These are phyloP conservation scores for Suillus cothurnatus DNA, from an alignment of 768 basidiomycete genomes.

Conservation along the genomic window DNA sequence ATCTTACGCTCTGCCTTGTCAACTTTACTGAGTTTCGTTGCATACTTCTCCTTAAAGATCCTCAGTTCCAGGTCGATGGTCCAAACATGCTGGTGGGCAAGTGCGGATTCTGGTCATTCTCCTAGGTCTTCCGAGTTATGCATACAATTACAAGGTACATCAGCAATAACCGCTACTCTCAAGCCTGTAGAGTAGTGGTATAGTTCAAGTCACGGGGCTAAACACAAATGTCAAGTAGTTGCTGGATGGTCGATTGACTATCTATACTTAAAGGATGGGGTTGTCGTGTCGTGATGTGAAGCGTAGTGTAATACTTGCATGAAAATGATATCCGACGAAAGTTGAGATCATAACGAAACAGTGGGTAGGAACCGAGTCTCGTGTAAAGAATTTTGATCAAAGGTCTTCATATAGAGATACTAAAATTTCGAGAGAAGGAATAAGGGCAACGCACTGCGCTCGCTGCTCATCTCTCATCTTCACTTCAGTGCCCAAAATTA, in stretches of 20 bases:
- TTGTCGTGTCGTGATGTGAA: neutral
- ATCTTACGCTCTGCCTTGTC: too few species aligned
- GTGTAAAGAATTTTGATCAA: neutral
- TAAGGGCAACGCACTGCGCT: slow-evolving; percentile 13
- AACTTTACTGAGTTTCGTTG: too few species aligned
- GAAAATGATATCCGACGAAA: neutral
- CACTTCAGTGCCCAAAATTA: slow-evolving; percentile 20
- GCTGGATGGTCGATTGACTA: too few species aligned
- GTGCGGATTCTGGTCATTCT: too few species aligned
- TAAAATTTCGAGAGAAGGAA: slow-evolving; percentile 20
- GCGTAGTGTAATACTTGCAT: neutral
- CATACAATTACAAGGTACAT: too few species aligned
- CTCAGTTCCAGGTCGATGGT: too few species aligned
- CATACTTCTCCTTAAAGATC: too few species aligned
- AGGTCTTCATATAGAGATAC: neutral
- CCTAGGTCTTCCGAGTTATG: too few species aligned
- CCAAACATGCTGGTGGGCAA: too few species aligned
- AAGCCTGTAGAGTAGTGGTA: too few species aligned
- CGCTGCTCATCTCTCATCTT: slow-evolving; percentile 15
- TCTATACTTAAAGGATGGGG: neutral
- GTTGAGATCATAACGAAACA: neutral
- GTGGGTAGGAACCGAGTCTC: too few species aligned
- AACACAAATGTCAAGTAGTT: neutral
- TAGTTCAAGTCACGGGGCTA: neutral
- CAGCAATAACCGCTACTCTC: too few species aligned